Conservation (phyloP, 73 alveolate genomes). For the Tetrahymena thermophila region DNA sequence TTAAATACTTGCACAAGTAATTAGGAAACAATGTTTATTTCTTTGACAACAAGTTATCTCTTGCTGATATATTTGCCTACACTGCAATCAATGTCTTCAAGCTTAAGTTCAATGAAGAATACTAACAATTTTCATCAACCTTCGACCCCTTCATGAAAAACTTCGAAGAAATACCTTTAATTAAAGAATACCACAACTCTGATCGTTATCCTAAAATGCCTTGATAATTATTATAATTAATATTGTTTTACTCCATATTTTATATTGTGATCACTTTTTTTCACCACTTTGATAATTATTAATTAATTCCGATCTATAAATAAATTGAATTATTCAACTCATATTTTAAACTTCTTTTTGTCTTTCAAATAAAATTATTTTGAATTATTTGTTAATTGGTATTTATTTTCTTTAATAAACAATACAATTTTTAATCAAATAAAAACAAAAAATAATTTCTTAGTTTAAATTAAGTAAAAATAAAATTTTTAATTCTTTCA, state of each 20-base stretch:
- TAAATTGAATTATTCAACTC: too few relatives aligned
- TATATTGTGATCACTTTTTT: background rate
- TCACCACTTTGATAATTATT: background rate
- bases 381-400: too few relatives aligned
- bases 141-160: background rate
- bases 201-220: background rate
- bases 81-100: background rate
- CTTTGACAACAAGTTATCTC: background rate
- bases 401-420: too few relatives aligned
- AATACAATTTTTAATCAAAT: too few relatives aligned
- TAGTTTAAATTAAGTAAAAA: too few relatives aligned
- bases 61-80: background rate
- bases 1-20: background rate
- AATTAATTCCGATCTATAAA: too few relatives aligned
- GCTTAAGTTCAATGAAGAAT: background rate
- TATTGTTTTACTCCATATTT: too few relatives aligned
- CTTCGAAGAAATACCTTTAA: background rate
- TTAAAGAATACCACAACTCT: background rate
- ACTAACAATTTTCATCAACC: background rate
- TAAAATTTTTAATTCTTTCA: too few relatives aligned
- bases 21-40: background rate
- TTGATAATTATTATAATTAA: background rate
- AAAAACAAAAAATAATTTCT: too few relatives aligned
- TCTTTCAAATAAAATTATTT: too few relatives aligned
- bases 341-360: too few relatives aligned